Conservation (phyloP, 352 stramenopile genomes). For the Pythium diclinum region DNA sequence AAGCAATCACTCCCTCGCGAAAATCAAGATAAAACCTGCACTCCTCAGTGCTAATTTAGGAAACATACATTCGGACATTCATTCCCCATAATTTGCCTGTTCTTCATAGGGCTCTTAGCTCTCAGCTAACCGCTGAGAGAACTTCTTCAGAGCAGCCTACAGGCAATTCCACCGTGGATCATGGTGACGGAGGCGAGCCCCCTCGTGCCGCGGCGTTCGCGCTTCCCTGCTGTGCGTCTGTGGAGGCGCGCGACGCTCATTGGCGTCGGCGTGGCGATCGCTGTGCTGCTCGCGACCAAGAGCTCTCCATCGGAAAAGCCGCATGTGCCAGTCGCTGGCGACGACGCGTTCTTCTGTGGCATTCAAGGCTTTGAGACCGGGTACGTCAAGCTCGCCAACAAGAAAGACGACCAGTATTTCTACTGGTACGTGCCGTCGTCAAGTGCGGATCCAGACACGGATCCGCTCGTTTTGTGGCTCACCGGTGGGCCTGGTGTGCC, state of each 20-base stretch:
- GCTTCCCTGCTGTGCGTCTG: not conserved
- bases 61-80: too few species aligned
- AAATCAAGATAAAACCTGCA: too few species aligned
- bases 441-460: constrained; percentile 27
- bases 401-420: constrained; percentile 60
- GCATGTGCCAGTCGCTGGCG: not conserved
- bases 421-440: constrained; percentile 65
- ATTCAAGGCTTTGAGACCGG: constrained; percentile 40
- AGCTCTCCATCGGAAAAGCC: not conserved
- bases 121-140: too few species aligned
- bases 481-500: constrained; percentile 43
- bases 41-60: too few species aligned
- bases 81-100: too few species aligned
- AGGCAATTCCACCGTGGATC: too few species aligned
- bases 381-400: constrained; percentile 51
- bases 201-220: not conserved
- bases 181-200: not conserved
- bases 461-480: constrained; percentile 63
- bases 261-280: not conserved
- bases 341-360: constrained; percentile 30
- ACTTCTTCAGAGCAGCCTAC: too few species aligned
- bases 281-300: constrained; percentile 3
- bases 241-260: not conserved
- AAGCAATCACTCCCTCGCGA: too few species aligned
- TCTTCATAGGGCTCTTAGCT: too few species aligned